Evolutionary conservation across 495 filamentous ascomycete genomes (phyloP), one percentile per base, ranked within the genome.

Genomic region (Xylaria venustula): DNA sequence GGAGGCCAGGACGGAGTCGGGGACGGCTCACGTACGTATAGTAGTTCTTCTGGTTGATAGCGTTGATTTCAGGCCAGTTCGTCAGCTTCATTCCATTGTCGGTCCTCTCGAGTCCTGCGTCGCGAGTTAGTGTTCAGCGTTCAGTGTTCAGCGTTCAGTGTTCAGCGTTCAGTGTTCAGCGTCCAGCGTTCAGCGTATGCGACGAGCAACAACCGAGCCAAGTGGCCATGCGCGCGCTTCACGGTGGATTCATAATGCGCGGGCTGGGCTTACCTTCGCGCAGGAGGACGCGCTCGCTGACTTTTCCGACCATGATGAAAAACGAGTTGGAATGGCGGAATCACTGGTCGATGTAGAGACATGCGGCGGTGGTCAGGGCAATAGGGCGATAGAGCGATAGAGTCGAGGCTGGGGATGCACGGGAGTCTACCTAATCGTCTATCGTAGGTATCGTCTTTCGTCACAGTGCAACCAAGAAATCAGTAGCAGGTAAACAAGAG

Each of bases 21-120:
- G 48, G 32, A 17, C 41, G 20, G 54, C 53, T 34, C 20, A 81
- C 91, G 56, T 82, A 97, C 91, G 94, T 98, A 68, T 98, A 98
- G 75, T 98, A 98, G 75, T 98, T 98, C 76, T 98, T 98, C 70
- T 98, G 94, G 70, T 98, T 98, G 72, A 98, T 98, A 68, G 92
- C 88, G 15, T 82, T 81, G 42, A 97, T 85, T 65, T 92, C 88
- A 19, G 94, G 95, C 94, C 94, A 98, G 74, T 83, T 93, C 23
- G 92, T 92, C 52, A 91, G 84, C 69, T 92, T 92, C 84, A 98
- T 92, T 71, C 93, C 92, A 81, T 98, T 98, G 78, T 98, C 94
- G 37, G 95, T 98, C 64, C 93, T 81, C 74, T 94, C 91, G 45
- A 98, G 87, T 60, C 94, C 94, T 96, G 28, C 20, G 9, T 15